phyloP scores from a whole-genome alignment of 2,329 filamentous ascomycete genomes.

The Exserohilum turcica region DNA sequence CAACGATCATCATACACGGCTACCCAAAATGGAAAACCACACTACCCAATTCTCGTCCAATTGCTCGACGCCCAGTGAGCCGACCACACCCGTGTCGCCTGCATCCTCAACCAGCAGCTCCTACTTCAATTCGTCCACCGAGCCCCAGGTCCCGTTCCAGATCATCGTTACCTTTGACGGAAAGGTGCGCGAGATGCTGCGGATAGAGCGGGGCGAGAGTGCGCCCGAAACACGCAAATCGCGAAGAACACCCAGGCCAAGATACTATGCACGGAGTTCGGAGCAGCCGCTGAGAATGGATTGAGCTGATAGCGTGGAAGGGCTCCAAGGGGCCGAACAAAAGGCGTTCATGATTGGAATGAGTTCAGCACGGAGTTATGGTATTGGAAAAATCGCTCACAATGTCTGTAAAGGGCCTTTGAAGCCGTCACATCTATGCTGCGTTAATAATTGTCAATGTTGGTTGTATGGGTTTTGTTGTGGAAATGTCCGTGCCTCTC shows the following conservation, averaged over 20 bases:
- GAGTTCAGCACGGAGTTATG: slow-evolving; percentile 2
- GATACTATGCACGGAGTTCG: slow-evolving; percentile 19
- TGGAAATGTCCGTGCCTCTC: background rate
- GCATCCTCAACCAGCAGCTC: slow-evolving; percentile 6
- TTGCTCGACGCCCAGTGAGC: slow-evolving; percentile 5
- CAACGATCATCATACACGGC: slow-evolving; percentile 2
- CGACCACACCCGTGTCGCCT: slow-evolving; percentile 9
- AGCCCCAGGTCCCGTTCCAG: slow-evolving; percentile 30
- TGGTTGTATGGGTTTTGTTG: background rate
- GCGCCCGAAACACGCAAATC: slow-evolving; percentile 6
- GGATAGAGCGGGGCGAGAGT: slow-evolving; percentile 22
- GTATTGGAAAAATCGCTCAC: background rate
- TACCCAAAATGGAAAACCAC: slow-evolving; percentile 5
- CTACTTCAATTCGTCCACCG: slow-evolving; percentile 13
- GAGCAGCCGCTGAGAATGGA: slow-evolving; percentile 6
- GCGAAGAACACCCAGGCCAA: slow-evolving; percentile 7
- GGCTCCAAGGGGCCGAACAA: background rate
- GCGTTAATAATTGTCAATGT: background rate
- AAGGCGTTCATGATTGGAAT: slow-evolving; percentile 3
- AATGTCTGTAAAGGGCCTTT: background rate
- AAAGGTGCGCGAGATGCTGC: slow-evolving; percentile 33
- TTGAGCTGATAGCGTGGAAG: background rate
- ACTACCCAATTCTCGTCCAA: slow-evolving; percentile 2
- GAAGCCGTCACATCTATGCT: background rate
- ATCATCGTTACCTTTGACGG: slow-evolving; percentile 38